These are phyloP conservation scores for Trapa incisa DNA, from an alignment of 345 rosid species.

Conservation along the genomic window DNA sequence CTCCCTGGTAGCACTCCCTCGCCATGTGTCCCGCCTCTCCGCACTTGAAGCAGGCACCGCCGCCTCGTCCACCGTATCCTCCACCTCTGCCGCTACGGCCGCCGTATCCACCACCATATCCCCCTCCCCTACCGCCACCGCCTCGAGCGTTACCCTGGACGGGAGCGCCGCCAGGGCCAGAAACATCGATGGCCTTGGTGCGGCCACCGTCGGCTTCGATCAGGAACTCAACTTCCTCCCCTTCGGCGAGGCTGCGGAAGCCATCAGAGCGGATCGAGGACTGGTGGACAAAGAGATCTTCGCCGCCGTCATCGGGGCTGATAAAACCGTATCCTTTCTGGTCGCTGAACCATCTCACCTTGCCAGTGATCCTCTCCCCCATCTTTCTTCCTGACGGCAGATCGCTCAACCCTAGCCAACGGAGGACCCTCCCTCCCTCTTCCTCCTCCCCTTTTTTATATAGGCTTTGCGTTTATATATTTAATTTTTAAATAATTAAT, in stretches of 20 bases:
- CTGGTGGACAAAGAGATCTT: constrained; percentile 63
- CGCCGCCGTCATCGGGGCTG: too few species aligned
- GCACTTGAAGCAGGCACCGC: constrained; percentile 26
- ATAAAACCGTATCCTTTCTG: too few species aligned
- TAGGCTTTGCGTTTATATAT: too few species aligned
- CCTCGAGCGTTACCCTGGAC: constrained; percentile 46
- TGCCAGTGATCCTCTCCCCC: constrained; percentile 10
- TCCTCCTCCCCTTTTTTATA: background rate
- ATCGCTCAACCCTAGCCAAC: constrained; percentile 3
- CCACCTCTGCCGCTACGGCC: constrained; percentile 19
- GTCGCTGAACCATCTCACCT: too few species aligned
- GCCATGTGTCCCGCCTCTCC: constrained; percentile 42
- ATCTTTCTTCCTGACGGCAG: constrained; percentile 2
- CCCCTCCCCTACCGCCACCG: constrained; percentile 19
- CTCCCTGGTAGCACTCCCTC: constrained; percentile 33
- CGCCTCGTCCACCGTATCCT: constrained; percentile 13
- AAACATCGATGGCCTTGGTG: constrained; percentile 66
- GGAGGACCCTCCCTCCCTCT: background rate
- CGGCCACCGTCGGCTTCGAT: constrained; percentile 36
- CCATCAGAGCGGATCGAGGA: constrained; percentile 71
- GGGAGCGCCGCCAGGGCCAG: constrained; percentile 53
- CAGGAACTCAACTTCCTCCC: constrained; percentile 54
- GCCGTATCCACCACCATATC: background rate
- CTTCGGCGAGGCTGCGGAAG: constrained; percentile 54
- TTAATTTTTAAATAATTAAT: too few species aligned